phyloP scores from a whole-genome alignment of 2,329 filamentous ascomycete genomes.

The Domatiomyces globalis region DNA sequence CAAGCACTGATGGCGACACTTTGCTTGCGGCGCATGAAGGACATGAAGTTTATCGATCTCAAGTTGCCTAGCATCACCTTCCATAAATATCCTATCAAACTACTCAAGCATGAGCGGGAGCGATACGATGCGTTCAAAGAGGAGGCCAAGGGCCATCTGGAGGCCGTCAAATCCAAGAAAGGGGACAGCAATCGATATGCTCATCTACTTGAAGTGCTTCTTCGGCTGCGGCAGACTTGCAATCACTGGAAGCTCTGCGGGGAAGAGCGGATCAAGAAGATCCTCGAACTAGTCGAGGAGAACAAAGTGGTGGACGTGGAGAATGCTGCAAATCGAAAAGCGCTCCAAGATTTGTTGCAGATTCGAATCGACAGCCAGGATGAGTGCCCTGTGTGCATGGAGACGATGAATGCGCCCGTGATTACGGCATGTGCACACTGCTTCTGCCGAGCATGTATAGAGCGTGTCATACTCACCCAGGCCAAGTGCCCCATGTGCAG shows the following conservation, averaged over 20 bases:
- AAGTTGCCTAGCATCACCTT: constrained; percentile 64
- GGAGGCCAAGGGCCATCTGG: constrained; percentile 55
- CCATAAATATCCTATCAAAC: constrained; percentile 60
- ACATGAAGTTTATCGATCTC: constrained; percentile 77
- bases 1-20: constrained; percentile 68
- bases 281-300: constrained; percentile 55
- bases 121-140: constrained; percentile 53
- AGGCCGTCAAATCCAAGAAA: constrained; percentile 28
- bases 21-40: constrained; percentile 68
- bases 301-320: constrained; percentile 56
- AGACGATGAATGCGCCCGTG: constrained; percentile 54
- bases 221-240: constrained; percentile 73
- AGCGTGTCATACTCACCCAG: constrained; percentile 58
- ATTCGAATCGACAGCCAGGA: constrained; percentile 68
- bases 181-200: constrained; percentile 49
- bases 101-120: constrained; percentile 57
- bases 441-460: constrained; percentile 63
- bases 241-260: constrained; percentile 72
- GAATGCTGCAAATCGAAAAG: constrained; percentile 50
- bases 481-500: constrained; percentile 78
- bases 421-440: constrained; percentile 77
- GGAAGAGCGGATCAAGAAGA: constrained; percentile 55
- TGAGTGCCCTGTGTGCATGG: constrained; percentile 70
- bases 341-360: constrained; percentile 61
- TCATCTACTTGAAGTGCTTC: constrained; percentile 63